phyloP scores from a whole-genome alignment of 495 filamentous ascomycete genomes.

The Rostrohypoxylon terebratum region DNA sequence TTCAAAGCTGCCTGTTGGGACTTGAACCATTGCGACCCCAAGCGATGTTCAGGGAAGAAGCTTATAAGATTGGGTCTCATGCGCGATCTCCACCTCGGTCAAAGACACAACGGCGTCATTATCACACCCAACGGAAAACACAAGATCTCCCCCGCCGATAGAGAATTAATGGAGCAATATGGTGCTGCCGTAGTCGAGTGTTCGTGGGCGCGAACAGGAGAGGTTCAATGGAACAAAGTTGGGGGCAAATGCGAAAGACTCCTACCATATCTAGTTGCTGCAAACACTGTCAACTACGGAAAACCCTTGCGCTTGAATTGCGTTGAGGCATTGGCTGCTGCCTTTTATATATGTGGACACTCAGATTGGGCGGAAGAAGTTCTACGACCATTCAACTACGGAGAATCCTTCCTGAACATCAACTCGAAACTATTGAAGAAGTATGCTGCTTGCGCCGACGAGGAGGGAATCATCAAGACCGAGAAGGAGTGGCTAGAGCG shows the following conservation, averaged over 20 bases:
- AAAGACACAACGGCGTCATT: constrained; percentile 89
- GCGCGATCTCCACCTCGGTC: constrained; percentile 91
- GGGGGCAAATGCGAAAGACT: constrained; percentile 95
- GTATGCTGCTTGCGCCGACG: constrained; percentile 84
- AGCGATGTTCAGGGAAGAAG: constrained; percentile 94
- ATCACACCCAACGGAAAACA: constrained; percentile 94
- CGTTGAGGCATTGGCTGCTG: constrained; percentile 91
- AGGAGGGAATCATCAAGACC: constrained; percentile 87
- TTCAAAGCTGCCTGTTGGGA: constrained; percentile 99
- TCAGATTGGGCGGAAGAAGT: constrained; percentile 88
- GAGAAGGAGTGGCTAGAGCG: constrained; percentile 89
- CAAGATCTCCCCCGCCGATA: constrained; percentile 83
- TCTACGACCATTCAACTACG: constrained; percentile 87
- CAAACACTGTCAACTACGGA: constrained; percentile 97
- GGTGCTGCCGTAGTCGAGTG: constrained; percentile 97
- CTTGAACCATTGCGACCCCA: constrained; percentile 95
- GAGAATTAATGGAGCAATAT: constrained; percentile 81
- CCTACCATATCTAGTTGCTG: constrained; percentile 94
- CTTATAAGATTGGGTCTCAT: constrained; percentile 92
- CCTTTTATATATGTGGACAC: constrained; percentile 92
- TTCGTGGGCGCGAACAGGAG: constrained; percentile 91
- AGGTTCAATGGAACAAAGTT: constrained; percentile 90
- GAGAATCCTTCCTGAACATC: constrained; percentile 86
- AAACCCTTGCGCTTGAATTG: constrained; percentile 95
- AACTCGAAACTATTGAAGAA: constrained; percentile 83